These are phyloP conservation scores for Cutaneotrichosporon cavernicola DNA, from an alignment of 1,284 basidiomycete genomes.

Conservation along the genomic window DNA sequence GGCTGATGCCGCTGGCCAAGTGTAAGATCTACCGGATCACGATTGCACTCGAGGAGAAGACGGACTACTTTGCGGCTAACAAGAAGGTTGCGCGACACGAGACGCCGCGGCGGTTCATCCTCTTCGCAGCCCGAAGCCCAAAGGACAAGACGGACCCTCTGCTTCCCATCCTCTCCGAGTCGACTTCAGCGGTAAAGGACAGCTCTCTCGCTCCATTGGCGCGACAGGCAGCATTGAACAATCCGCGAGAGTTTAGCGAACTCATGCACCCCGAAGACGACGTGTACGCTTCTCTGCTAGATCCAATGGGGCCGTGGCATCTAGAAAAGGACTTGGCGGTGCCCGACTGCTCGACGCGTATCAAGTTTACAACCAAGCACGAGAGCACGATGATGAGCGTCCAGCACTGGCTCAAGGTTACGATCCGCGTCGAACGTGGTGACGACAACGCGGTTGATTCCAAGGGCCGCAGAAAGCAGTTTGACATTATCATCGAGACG, in stretches of 20 bases:
- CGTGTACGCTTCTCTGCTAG: constrained; percentile 54
- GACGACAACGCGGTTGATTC: constrained; percentile 66
- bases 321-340: constrained; percentile 55
- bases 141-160: constrained; percentile 55
- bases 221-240: constrained; percentile 43
- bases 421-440: constrained; percentile 79
- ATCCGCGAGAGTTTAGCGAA: constrained; percentile 50
- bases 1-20: constrained; percentile 80
- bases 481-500: constrained; percentile 78
- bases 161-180: constrained; percentile 58
- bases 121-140: constrained; percentile 66
- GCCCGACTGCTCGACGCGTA: constrained; percentile 55
- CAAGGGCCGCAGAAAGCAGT: constrained; percentile 70
- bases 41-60: constrained; percentile 78
- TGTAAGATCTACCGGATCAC: constrained; percentile 76
- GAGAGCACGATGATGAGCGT: constrained; percentile 75
- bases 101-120: constrained; percentile 63
- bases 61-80: constrained; percentile 73
- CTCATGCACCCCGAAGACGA: constrained; percentile 51
- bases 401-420: constrained; percentile 75
- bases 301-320: constrained; percentile 60
- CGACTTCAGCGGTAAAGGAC: constrained; percentile 47
- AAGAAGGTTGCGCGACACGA: constrained; percentile 74
- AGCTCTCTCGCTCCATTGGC: constrained; percentile 55
- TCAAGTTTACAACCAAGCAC: constrained; percentile 83